phyloP scores from a whole-genome alignment of 257 asterid genomes.

The Solanum chilense region DNA sequence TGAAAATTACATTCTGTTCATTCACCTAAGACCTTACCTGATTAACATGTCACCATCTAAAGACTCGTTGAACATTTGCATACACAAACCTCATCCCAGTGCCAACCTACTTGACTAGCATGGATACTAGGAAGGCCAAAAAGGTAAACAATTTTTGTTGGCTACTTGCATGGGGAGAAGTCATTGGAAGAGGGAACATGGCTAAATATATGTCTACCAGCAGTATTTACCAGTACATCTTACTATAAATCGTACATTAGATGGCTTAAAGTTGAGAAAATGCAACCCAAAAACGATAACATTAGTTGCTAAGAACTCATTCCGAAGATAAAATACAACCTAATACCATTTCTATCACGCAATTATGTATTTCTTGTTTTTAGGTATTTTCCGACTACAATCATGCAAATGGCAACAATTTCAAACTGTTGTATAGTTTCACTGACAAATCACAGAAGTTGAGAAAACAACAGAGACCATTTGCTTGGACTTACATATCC shows the following conservation, averaged over 20 bases:
- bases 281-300: background rate
- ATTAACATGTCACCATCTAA: background rate
- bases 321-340: background rate
- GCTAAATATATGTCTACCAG: background rate
- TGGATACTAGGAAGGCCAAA: background rate
- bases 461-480: background rate
- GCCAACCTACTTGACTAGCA: background rate
- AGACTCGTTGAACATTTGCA: background rate
- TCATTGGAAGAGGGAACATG: background rate
- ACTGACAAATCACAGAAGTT: background rate
- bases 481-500: conserved; percentile 53
- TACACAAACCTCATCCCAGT: background rate
- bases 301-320: background rate
- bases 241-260: background rate
- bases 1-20: background rate
- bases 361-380: background rate
- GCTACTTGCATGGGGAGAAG: background rate
- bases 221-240: background rate
- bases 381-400: background rate
- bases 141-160: background rate
- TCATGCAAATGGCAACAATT: background rate
- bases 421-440: background rate
- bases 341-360: background rate
- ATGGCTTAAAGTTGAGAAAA: background rate
- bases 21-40: background rate